phyloP scores from a whole-genome alignment of 345 rosid genomes.

The Eucalyptus rudis region DNA sequence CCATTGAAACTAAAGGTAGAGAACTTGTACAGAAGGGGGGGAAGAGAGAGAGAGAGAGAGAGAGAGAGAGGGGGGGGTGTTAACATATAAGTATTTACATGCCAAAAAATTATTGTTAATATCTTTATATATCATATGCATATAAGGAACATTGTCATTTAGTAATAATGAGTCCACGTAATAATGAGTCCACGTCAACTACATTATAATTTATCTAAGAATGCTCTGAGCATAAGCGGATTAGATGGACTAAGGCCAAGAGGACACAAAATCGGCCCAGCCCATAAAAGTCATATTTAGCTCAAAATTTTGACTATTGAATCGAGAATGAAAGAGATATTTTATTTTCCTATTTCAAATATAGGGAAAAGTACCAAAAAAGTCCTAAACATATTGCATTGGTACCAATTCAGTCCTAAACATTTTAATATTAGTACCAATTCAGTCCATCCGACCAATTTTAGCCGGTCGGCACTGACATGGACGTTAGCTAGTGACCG shows the following conservation, averaged over 20 bases:
- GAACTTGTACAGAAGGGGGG: neutral
- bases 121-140: too few relatives aligned
- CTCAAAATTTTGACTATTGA: neutral
- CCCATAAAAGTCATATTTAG: neutral
- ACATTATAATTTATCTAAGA: neutral
- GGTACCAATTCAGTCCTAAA: too few relatives aligned
- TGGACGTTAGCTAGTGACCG: accelerated
- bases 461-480: accelerated
- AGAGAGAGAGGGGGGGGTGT: neutral
- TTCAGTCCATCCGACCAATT: too few relatives aligned
- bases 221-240: neutral
- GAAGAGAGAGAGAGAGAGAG: neutral
- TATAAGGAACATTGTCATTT: too few relatives aligned
- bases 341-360: neutral
- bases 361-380: too few relatives aligned
- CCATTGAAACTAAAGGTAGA: neutral
- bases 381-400: too few relatives aligned
- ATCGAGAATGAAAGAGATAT: neutral
- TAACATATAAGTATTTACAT: too few relatives aligned
- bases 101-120: too few relatives aligned
- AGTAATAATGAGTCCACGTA: too few relatives aligned
- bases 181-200: neutral
- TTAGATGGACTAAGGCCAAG: neutral
- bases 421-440: too few relatives aligned
- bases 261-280: too few relatives aligned